Evolutionary conservation across 1,284 basidiomycete genomes (phyloP), one percentile per base, ranked within the genome.

Genomic region (Microbotryum silenes-acaulis): DNA sequence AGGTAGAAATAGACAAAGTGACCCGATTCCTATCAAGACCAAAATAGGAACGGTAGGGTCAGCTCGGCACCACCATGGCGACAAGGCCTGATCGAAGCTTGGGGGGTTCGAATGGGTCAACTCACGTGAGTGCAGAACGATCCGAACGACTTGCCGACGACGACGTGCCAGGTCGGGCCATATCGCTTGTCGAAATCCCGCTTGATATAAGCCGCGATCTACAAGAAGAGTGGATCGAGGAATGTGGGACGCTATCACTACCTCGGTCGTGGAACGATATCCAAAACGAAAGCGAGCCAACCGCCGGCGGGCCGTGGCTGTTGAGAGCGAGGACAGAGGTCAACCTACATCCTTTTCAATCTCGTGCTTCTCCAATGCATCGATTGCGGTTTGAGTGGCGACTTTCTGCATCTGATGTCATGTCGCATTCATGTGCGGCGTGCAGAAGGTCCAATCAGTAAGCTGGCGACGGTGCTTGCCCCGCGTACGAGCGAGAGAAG

Each of bases 1-100:
- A 93, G 81, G 80, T 93, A 93, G 79, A 93, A 93, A 81, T 94
- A 96, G 79, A 96, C 91, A 79, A 96, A 96, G 76, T 94, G 88
- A 76, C 91, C 92, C 68, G 91, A 91, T 83, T 94, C 91, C 54
- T 51, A 23, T 8, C 27, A 16, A 54, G 9, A 21, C 18, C 50
- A 20, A 27, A 31, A 21, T 10, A 42, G 29, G n/a, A 47, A 48
- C 16, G 12, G 57, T 27, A 58, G 58, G 58, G 31, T n/a, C 21
- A 48, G 9, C 27, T 47, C n/a, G 27, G 12, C 48, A 31, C 31
- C 20, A 29, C 44, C 20, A 29, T 21, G 44, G 48, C 29, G 31
- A 44, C n/a, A 18, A 45, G 0, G 18, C 29, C 23, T 20, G 20
- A 31, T 44, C 23, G 12, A 16, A 1, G 33, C 10, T 10, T 14